Evolutionary conservation across 257 asterid species (phyloP), one percentile per base, ranked within the genome.

Genomic region (Sherardia arvensis): DNA sequence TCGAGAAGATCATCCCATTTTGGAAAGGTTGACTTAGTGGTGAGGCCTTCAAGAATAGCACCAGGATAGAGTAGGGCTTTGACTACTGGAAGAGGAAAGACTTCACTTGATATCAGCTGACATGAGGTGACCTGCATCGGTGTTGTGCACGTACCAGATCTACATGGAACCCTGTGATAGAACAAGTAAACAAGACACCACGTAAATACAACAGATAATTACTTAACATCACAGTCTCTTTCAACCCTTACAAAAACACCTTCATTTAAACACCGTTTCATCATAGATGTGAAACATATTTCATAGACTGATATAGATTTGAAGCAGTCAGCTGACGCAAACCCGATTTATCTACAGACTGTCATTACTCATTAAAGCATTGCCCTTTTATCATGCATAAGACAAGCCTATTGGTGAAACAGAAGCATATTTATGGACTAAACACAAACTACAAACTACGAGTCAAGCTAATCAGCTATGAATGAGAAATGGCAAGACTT

Each of bases 41-140:
- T 8, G 59, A 90, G 78, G 54, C 85, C 85, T 61, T 83, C 77
- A 54, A 74, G 78, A 33, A 85, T 5, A 33, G 99, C 97, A 65
- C 99, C 99, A 0, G 97, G 97, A 75, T 84, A 93, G 68, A 93
- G 99, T 59, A 90, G 87, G 74, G 77, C 85, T 80, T 93, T 93
- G 69, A 93, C 87, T 18, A 87, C 87, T 3, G 92, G 79, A 73
- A 85, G 84, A 43, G 97, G 99, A 70, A 93, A 80, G 29, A 87
- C 76, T 56, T 84, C 95, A 40, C 94, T 85, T 38, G 96, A 80
- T 69, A 93, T 78, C 86, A 93, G 81, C 79, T 93, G 99, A 15
- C 95, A 83, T 48, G 97, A 80, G 34, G 97, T 87, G 66, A 90
- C 90, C 33, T 93, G 95, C 64, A 90, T 59, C 47, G 99, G 97